phyloP scores from a whole-genome alignment of 2,329 filamentous ascomycete species.

The Aotearoamyces nothofagi region DNA sequence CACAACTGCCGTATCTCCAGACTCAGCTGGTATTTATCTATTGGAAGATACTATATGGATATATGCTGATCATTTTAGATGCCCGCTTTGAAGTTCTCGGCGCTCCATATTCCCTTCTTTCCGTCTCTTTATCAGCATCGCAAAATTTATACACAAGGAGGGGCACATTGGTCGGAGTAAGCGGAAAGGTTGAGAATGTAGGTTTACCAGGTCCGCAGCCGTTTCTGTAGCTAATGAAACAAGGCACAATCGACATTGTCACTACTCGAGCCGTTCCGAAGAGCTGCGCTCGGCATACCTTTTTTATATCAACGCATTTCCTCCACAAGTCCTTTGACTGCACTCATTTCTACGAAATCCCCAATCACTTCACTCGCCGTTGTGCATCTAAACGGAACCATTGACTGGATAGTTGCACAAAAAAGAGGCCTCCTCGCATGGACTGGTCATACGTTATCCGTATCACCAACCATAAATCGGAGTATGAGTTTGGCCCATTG shows the following conservation, averaged over 20 bases:
- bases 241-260: conserved; percentile 82
- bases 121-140: conserved; percentile 81
- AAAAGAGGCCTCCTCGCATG: conserved; percentile 83
- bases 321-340: conserved; percentile 75
- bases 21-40: conserved; percentile 12
- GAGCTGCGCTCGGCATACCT: conserved; percentile 70
- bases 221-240: conserved; percentile 3
- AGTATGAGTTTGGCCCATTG: conserved; percentile 70
- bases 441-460: conserved; percentile 75
- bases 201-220: conserved; percentile 11
- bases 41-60: not conserved
- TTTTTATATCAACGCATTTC: conserved; percentile 91
- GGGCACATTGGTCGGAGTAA: conserved; percentile 79
- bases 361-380: conserved; percentile 76
- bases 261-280: conserved; percentile 67
- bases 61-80: conserved; percentile 37
- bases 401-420: conserved; percentile 90
- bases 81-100: conserved; percentile 90
- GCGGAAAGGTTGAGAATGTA: conserved; percentile 84
- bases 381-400: conserved; percentile 79
- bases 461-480: conserved; percentile 61
- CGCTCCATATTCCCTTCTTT: conserved; percentile 82
- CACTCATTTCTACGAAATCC: conserved; percentile 77
- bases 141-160: conserved; percentile 86
- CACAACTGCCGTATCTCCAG: conserved; percentile 23